These are phyloP conservation scores for Naematelia encephala DNA, from an alignment of 768 basidiomycete species.

Conservation along the genomic window DNA sequence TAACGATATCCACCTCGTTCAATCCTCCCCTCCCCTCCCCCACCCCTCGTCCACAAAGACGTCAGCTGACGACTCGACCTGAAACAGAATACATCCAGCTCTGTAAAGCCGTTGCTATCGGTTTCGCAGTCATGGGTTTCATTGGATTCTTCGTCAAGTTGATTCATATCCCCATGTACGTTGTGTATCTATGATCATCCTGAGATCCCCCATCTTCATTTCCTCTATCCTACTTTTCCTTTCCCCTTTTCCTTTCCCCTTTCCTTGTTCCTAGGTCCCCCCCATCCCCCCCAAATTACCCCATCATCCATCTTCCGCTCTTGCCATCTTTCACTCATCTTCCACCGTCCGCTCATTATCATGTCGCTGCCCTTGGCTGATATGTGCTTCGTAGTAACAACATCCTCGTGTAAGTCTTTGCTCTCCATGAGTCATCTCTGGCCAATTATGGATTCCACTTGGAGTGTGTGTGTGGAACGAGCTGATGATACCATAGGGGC, in stretches of 20 bases:
- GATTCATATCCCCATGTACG: constrained; percentile 97
- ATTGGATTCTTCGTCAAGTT: constrained; percentile 98
- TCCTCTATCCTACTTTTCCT: background rate
- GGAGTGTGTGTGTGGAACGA: background rate
- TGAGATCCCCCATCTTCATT: constrained; percentile 2
- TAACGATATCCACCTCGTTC: too few relatives aligned
- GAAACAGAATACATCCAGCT: constrained; percentile 84
- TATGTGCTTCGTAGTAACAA: constrained; percentile 68
- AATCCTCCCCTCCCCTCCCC: too few relatives aligned
- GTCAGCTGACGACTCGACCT: too few relatives aligned
- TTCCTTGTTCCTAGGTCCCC: too few relatives aligned
- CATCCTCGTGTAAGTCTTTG: constrained; percentile 84
- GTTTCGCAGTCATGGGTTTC: constrained; percentile 98
- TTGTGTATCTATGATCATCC: constrained; percentile 29
- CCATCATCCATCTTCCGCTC: too few relatives aligned
- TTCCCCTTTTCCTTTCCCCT: too few relatives aligned
- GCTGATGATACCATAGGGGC: constrained; percentile 5
- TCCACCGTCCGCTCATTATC: too few relatives aligned
- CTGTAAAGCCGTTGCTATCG: constrained; percentile 92
- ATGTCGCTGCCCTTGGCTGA: too few relatives aligned
- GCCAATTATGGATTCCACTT: too few relatives aligned
- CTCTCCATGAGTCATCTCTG: background rate
- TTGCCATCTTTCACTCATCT: too few relatives aligned
- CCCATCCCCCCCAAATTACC: too few relatives aligned
- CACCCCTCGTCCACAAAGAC: too few relatives aligned